Evolutionary conservation across 495 filamentous ascomycete species (phyloP).

Genomic region (Aspergillus cristatus): DNA sequence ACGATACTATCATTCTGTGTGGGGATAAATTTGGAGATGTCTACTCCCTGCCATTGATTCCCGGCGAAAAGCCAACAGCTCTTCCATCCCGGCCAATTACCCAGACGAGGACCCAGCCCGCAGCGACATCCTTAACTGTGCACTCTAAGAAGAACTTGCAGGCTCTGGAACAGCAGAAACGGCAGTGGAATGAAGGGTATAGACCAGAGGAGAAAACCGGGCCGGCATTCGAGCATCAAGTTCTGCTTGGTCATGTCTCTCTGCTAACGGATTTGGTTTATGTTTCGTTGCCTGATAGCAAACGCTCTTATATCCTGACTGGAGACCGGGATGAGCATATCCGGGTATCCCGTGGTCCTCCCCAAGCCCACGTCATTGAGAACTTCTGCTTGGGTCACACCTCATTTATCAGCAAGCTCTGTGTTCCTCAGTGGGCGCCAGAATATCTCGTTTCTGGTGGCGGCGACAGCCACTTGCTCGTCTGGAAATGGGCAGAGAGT

Average conservation of each 20-base stretch:
- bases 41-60: slow-evolving; percentile 73
- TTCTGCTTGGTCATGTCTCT: slow-evolving; percentile 87
- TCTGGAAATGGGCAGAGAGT: slow-evolving; percentile 72
- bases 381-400: slow-evolving; percentile 78
- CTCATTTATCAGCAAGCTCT: slow-evolving; percentile 70
- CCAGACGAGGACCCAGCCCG: slow-evolving; percentile 31
- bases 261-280: slow-evolving; percentile 70
- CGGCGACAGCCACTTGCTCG: slow-evolving; percentile 64
- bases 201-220: slow-evolving; percentile 28
- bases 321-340: slow-evolving; percentile 96
- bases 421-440: slow-evolving; percentile 44
- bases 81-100: slow-evolving; percentile 15
- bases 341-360: slow-evolving; percentile 72
- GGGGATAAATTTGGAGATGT: slow-evolving; percentile 97
- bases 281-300: slow-evolving; percentile 26
- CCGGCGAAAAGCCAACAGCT: slow-evolving; percentile 21
- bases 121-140: slow-evolving; percentile 68
- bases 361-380: slow-evolving; percentile 84
- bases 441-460: slow-evolving; percentile 73
- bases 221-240: slow-evolving; percentile 56
- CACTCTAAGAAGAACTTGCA: slow-evolving; percentile 72
- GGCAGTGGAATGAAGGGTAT: slow-evolving; percentile 32
- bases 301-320: slow-evolving; percentile 67
- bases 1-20: slow-evolving; percentile 61
- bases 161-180: slow-evolving; percentile 64